Evolutionary conservation across 2,329 filamentous ascomycete species (phyloP), one percentile per base, ranked within the genome.

Genomic region (Coleophoma cylindrospora): DNA sequence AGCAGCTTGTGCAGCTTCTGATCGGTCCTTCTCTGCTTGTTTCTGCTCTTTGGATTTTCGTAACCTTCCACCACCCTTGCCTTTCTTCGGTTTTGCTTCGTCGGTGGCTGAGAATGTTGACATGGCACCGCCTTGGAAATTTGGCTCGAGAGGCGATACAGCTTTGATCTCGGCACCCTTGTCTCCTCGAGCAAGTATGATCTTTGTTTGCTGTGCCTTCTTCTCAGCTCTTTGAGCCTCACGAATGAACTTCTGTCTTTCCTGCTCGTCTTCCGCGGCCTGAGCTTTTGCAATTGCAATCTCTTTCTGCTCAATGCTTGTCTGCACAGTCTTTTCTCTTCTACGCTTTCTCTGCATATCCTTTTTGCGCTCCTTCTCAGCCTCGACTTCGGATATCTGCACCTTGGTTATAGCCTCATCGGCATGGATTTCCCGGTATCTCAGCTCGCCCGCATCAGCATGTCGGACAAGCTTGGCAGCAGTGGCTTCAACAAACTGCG

Each of bases 351-450:
- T 87, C 68, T 99, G 94, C 90, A 99, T 97, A 65, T 99, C 94
- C 74, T 99, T 99, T 75, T 99, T 99, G 57, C 94, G 89, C 70
- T 99, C 94, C 72, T 99, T 99, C 69, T 99, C 94, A 54, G 92
- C 91, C 53, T 87, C 87, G 8, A 96, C 77, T 67, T 96, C 92
- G 57, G 90, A 89, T 54, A 91, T 87, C 58, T 94, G 88, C 2
- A 97, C 92, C 61, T 96, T 87, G 48, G 87, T 81, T 52, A 92
- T 80, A 1, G 94, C 92, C 38, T 87, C 84, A 15, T 88, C 81
- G 64, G 91, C 91, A 66, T 94, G 84, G 43, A 84, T 74, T 13
- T 87, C 78, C 52, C 89, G 82, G 66, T 89, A 96, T 33, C 89
- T 83, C 48, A 85, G 78, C 61, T 87, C 87, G 37, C 89, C 89